Conservation (phyloP, 2,329 filamentous ascomycete genomes). For the Juglanconis oblonga region DNA sequence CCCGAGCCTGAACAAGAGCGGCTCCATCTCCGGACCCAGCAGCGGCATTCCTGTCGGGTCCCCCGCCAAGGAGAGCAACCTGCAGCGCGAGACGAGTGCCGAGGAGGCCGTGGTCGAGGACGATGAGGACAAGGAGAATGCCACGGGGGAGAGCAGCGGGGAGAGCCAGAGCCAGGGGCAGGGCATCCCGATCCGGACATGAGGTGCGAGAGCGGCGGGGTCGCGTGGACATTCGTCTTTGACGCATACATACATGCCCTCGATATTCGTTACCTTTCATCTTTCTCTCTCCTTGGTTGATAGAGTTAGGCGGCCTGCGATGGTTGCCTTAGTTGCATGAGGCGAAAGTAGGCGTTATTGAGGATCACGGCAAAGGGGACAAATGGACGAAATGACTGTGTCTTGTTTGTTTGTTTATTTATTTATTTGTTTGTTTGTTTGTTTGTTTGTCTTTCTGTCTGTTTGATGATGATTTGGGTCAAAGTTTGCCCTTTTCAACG, state of each 20-base stretch:
- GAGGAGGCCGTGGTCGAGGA: constrained; percentile 53
- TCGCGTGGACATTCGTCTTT: background rate
- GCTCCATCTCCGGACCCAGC: constrained; percentile 39
- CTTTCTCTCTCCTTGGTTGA: background rate
- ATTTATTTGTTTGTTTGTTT: no score
- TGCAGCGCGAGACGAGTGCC: constrained; percentile 77
- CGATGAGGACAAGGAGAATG: constrained; percentile 22
- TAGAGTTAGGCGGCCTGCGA: background rate
- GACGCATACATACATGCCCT: background rate
- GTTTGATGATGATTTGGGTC: no score
- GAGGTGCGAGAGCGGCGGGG: constrained; percentile 19
- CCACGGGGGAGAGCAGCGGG: constrained; percentile 27
- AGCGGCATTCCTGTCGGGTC: constrained; percentile 60
- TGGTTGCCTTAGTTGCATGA: background rate
- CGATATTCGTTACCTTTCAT: background rate
- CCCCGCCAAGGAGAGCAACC: constrained; percentile 87
- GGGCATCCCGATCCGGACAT: constrained; percentile 65
- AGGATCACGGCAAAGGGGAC: background rate
- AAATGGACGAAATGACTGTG: background rate
- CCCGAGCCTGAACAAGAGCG: constrained; percentile 19
- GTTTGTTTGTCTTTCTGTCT: no score
- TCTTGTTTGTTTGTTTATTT: background rate
- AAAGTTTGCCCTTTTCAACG: no score
- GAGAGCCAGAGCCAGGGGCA: constrained; percentile 22
- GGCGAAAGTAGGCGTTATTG: background rate